Evolutionary conservation across 345 rosid genomes (phyloP).

Genomic region (Passiflora organensis): DNA sequence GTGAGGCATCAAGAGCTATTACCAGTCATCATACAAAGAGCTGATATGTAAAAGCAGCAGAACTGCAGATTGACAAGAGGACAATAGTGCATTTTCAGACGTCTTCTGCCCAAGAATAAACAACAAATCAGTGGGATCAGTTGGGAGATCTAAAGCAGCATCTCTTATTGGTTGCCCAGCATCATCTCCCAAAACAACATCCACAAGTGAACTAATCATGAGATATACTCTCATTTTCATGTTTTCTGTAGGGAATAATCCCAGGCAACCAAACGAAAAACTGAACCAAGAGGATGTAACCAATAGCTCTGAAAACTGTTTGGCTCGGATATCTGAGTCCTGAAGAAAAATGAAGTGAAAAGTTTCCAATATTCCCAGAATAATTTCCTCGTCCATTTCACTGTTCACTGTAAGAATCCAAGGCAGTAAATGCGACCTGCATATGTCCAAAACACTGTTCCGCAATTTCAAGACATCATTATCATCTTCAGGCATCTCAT

Average conservation of each 20-base stretch:
- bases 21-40: constrained; percentile 79
- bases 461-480: constrained; percentile 31
- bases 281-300: constrained; percentile 79
- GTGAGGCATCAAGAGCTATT: constrained; percentile 16
- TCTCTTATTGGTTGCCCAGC: constrained; percentile 55
- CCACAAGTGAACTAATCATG: constrained; percentile 72
- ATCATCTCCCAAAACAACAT: constrained; percentile 52
- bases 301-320: constrained; percentile 53
- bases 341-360: constrained; percentile 60
- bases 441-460: constrained; percentile 45
- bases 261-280: constrained; percentile 71
- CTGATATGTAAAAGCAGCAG: constrained; percentile 64
- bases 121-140: constrained; percentile 77
- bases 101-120: constrained; percentile 83
- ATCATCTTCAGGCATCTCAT: constrained; percentile 26
- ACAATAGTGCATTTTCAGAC: constrained; percentile 43
- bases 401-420: constrained; percentile 50
- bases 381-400: constrained; percentile 61
- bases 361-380: constrained; percentile 60
- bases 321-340: constrained; percentile 35
- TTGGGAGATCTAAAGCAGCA: constrained; percentile 60
- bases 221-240: constrained; percentile 65
- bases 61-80: constrained; percentile 66
- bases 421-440: constrained; percentile 58
- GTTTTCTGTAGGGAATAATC: constrained; percentile 58